Percentiles rank a stretch among this genome's conserved stretches.
phyloP scores from a whole-genome alignment of 768 basidiomycete species.

The Tulasnella sp. region DNA sequence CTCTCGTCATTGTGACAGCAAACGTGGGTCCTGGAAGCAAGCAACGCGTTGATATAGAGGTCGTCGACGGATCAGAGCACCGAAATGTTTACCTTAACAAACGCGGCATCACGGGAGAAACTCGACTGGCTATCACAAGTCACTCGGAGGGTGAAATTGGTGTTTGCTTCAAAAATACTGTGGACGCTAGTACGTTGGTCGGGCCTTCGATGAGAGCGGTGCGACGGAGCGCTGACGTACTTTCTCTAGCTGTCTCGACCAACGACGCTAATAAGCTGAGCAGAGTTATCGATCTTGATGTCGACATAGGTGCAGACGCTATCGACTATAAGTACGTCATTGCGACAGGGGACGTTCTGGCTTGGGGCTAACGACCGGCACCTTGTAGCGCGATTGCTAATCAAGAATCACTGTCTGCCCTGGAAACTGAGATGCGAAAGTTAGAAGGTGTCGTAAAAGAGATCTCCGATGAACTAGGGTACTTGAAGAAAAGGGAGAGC shows the following conservation, averaged over 20 bases:
- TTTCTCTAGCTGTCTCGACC: slow-evolving; percentile 45
- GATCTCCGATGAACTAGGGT: slow-evolving; percentile 88
- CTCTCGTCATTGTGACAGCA: slow-evolving; percentile 93
- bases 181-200: slow-evolving; percentile 57
- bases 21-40: slow-evolving; percentile 72
- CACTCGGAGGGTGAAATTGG: slow-evolving; percentile 93
- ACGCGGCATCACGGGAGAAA: slow-evolving; percentile 81
- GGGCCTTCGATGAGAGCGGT: background rate
- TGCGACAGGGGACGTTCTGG: background rate
- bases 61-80: slow-evolving; percentile 79
- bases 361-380: background rate
- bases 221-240: background rate
- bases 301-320: slow-evolving; percentile 97
- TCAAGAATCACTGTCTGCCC: slow-evolving; percentile 89
- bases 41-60: slow-evolving; percentile 91
- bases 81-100: slow-evolving; percentile 91
- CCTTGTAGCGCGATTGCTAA: slow-evolving; percentile 86
- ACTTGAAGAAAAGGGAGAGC: slow-evolving; percentile 86
- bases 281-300: slow-evolving; percentile 84
- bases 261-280: slow-evolving; percentile 51
- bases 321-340: slow-evolving; percentile 88
- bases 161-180: slow-evolving; percentile 84
- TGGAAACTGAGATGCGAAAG: slow-evolving; percentile 98
- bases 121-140: slow-evolving; percentile 87
- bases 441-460: slow-evolving; percentile 93